A percentile compares a stretch with the other conserved stretches of the same genome.
Conservation (phyloP, 345 rosid species). For the Populus tremula region DNA sequence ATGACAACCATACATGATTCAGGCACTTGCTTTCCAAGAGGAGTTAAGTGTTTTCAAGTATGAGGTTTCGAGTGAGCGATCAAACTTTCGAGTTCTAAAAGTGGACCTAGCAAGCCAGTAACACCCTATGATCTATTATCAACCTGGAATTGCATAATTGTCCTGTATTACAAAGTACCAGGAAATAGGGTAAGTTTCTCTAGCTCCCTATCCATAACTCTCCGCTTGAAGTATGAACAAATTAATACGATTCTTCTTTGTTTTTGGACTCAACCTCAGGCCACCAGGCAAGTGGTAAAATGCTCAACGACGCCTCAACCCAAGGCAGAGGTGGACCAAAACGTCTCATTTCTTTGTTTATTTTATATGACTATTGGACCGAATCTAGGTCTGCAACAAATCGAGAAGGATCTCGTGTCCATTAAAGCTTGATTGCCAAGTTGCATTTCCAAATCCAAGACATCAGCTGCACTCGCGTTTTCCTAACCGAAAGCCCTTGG, state of each 20-base stretch:
- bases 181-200: not conserved
- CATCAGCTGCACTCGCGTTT: not conserved
- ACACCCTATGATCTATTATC: no score
- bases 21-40: slow-evolving; percentile 5
- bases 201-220: not conserved
- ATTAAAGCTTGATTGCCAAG: slow-evolving; percentile 18
- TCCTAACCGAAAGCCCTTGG: not conserved
- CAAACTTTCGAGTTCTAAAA: not conserved
- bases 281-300: not conserved
- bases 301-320: slow-evolving; percentile 9
- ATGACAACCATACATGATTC: slow-evolving; percentile 8
- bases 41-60: not conserved
- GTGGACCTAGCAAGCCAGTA: not conserved
- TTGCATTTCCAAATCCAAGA: not conserved
- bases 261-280: not conserved
- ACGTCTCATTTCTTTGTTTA: not conserved
- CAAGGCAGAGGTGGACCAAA: slow-evolving; percentile 6
- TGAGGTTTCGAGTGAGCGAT: not conserved
- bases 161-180: not conserved
- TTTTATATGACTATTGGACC: not conserved
- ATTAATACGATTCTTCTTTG: no score
- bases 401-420: not conserved
- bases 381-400: not conserved
- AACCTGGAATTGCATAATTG: no score
- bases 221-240: not conserved